Evolutionary conservation across 371 early-diverging fungal species (phyloP).

Genomic region (Mortierella sp.): DNA sequence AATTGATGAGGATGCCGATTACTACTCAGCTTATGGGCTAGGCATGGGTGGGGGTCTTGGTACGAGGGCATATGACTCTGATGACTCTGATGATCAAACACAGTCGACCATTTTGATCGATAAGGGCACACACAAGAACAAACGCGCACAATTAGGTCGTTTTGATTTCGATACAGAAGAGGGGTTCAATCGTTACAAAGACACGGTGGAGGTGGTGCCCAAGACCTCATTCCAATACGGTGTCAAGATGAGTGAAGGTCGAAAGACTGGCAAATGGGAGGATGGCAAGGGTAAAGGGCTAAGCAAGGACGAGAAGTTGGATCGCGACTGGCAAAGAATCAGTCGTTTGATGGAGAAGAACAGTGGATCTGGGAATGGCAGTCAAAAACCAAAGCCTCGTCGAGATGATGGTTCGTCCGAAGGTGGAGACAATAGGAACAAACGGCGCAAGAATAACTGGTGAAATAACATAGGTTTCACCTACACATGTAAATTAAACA

Average conservation of each 20-base stretch:
- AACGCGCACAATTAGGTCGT: conserved; percentile 75
- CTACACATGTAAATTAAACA: not conserved
- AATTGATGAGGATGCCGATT: conserved; percentile 55
- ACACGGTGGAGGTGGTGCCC: conserved; percentile 75
- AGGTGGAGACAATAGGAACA: conserved; percentile 25
- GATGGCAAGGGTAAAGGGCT: conserved; percentile 59
- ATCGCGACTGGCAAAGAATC: conserved; percentile 78
- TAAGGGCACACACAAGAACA: conserved; percentile 77
- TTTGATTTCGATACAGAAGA: conserved; percentile 87
- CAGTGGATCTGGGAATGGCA: conserved; percentile 65
- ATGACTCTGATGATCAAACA: conserved; percentile 62
- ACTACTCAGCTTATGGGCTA: conserved; percentile 45
- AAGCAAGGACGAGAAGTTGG: conserved; percentile 70
- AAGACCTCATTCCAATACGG: conserved; percentile 85
- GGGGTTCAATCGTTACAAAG: conserved; percentile 80
- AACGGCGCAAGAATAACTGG: conserved; percentile 46
- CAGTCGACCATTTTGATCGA: conserved; percentile 68
- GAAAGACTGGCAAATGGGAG: conserved; percentile 63
- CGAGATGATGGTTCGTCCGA: conserved; percentile 23
- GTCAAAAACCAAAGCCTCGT: conserved; percentile 32
- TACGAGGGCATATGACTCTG: conserved; percentile 66
- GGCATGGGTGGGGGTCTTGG: conserved; percentile 39
- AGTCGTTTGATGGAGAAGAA: conserved; percentile 77
- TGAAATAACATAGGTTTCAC: conserved; percentile 1
- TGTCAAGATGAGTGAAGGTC: conserved; percentile 82